Conservation (phyloP, 257 asterid species). For the Salvia rosmarinus region DNA sequence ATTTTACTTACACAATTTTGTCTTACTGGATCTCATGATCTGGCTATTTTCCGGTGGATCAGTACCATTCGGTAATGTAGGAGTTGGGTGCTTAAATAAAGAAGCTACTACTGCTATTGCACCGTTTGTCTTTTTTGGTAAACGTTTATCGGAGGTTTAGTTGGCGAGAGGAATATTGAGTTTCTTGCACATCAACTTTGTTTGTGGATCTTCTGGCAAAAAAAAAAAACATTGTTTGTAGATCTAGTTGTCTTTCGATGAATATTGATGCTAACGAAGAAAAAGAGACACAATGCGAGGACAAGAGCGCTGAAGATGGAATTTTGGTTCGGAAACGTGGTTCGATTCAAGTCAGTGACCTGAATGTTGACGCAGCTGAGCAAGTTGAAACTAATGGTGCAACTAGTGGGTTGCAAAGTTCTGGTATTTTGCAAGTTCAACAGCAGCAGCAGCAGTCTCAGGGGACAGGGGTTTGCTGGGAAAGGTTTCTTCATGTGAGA, state of each 20-base stretch:
- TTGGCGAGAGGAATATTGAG: conserved; percentile 31
- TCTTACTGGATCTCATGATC: conserved; percentile 35
- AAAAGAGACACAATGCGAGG: conserved; percentile 50
- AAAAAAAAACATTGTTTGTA: conserved; percentile 35
- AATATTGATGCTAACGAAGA: conserved; percentile 52
- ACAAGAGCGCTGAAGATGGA: conserved; percentile 40
- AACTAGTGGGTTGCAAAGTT: conserved; percentile 38
- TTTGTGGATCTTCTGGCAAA: conserved; percentile 41
- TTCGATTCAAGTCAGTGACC: conserved; percentile 31
- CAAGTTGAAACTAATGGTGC: conserved; percentile 38
- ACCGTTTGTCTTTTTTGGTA: conserved; percentile 47
- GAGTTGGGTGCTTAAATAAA: conserved; percentile 48
- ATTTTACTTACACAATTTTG: conserved; percentile 24
- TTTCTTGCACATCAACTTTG: conserved; percentile 43
- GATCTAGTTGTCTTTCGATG: conserved; percentile 63
- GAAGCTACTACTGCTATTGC: conserved; percentile 38
- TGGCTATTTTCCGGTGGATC: conserved; percentile 45
- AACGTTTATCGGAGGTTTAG: conserved; percentile 49
- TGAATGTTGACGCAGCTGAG: conserved; percentile 33
- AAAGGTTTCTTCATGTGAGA: conserved; percentile 82
- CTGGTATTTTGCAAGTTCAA: conserved; percentile 47
- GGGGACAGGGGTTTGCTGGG: conserved; percentile 65
- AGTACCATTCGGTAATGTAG: conserved; percentile 36
- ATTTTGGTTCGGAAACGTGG: conserved; percentile 39
- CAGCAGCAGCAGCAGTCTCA: conserved; percentile 51